Base-by-base conservation (phyloP, 345 rosid genomes). In the Eucalyptus decipiens region DNA sequence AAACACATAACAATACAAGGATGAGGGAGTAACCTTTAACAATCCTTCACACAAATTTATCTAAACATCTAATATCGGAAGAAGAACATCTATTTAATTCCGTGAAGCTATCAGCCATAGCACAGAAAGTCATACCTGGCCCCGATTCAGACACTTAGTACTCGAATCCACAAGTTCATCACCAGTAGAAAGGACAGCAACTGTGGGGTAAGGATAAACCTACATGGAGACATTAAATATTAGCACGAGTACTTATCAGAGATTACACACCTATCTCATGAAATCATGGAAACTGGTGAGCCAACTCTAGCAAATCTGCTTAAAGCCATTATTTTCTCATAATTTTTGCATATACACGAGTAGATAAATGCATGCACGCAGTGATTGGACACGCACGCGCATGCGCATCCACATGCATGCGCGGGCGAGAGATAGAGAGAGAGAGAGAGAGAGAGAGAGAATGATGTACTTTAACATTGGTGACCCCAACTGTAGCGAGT, bases 111-210 rank as follows among this genome's bases (percentile, higher is more conserved):
- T 18, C 32, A 47, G 50, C 40, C 48, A 6, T 32, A 42, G 40
- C 34, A 62, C 37, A 60, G 80, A 90, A 21, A 87, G 42, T n/a
- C 51, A 87, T 94, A 98, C 99, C 99, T 96, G 97, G 88, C 99
- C 99, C 90, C 95, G 95, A 90, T 94, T 90, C 89, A 98, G 93
- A 89, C 89, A 87, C 81, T 89, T 91, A 49, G 93, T 89, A 81
- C 93, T 91, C 87, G 98, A 96, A 90, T 98, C 97, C 56, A 95
- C 98, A 91, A 98, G 97, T 93, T 98, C 99, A 60, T 98, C 99
- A 87, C 99, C 99, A 40, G 99, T 95, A 87, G 99, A 98, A 92
- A 98, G 99, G 90, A 98, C 94, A 85, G 96, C 99, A 90, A 98
- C 92, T 52, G 92, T 94, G 89, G 99, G 99, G 86, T 92, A 90